A percentile compares a stretch with the other conserved stretches of the same genome.
phyloP scores from a whole-genome alignment of 768 basidiomycete genomes.

The Cystofilobasidium bisporidii region DNA sequence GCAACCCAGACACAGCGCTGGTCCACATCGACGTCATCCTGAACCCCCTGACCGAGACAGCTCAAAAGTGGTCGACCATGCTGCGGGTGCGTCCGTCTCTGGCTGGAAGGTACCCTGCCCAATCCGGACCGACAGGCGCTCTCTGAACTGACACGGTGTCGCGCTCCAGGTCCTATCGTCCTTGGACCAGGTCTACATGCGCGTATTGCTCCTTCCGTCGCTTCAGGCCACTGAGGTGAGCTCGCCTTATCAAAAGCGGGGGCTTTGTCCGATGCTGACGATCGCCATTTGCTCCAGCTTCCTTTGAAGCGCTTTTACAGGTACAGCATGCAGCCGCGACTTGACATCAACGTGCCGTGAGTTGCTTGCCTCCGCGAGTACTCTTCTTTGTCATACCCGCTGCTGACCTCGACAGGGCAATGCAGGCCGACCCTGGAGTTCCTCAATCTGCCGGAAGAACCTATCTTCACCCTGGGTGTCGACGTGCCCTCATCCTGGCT shows the following conservation, averaged over 20 bases:
- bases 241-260: no score
- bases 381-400: no score
- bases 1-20: conserved; percentile 57
- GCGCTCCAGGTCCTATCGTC: conserved; percentile 45
- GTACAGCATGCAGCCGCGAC: conserved; percentile 53
- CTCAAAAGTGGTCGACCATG: conserved; percentile 76
- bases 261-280: no score
- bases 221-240: conserved; percentile 53
- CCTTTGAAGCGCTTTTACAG: conserved; percentile 90
- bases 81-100: conserved; percentile 51
- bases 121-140: no score
- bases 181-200: conserved; percentile 45
- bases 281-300: conserved; percentile 46
- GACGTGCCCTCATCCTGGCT: conserved; percentile 89
- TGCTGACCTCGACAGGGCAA: not conserved
- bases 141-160: conserved; percentile 41
- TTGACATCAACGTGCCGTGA: conserved; percentile 65
- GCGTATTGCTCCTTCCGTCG: conserved; percentile 70
- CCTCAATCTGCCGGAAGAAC: conserved; percentile 63
- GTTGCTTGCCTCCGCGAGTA: conserved; percentile 33
- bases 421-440: conserved; percentile 48
- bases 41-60: conserved; percentile 73
- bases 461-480: conserved; percentile 88
- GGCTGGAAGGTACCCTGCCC: no score
- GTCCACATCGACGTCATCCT: conserved; percentile 63